Base-by-base conservation (phyloP, 2,329 filamentous ascomycete species). In the Talaromyces amestolkiae region DNA sequence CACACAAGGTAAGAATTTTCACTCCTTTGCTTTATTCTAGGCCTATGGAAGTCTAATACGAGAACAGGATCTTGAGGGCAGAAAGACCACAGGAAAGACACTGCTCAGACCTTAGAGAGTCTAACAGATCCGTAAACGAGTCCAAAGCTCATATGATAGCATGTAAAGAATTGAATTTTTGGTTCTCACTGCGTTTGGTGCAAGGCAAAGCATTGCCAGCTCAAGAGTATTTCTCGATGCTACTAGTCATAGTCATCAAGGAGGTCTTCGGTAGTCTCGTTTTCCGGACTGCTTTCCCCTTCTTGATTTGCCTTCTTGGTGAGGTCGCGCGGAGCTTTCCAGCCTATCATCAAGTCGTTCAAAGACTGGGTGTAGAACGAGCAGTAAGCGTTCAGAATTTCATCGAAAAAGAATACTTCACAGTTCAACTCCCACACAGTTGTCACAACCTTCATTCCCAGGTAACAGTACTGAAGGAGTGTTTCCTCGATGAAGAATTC, bases 11-110 rank as follows among this genome's bases (percentile, higher is more conserved):
- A 72, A 69, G 77, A 71, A 39, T 13, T 17, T 49, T 24, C 15
- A 15, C 45, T 13, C 41, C 24, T 41, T 59, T 4, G 13, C 4
- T 43, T 39, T 41, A 2, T 59, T 45, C 31, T 39, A 10, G 19
- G 22, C 8, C 17, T 56, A 37, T 37, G 10, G 10, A 15, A 35
- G 17, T 53, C 45, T 58, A n/a, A 43, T 54, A 60, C 69, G 54
- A 68, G 24, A 60, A 61, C 67, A 84, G 75, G 92, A 97, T 76
- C 83, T 97, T 53, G 91, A 96, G 78, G 86, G 91, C 49, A 84
- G 93, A 71, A 91, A 89, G 82, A 95, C 92, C 1, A 91, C 87
- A 11, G 93, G 93, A 19, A 97, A 97, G 82, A 77, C 96, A 68
- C 76, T 97, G 64, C 76, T 97, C 72, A 89, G 88, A 79, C 84